These are phyloP conservation scores for Alnus glutinosa DNA, from an alignment of 306 rosid species.

Conservation along the genomic window DNA sequence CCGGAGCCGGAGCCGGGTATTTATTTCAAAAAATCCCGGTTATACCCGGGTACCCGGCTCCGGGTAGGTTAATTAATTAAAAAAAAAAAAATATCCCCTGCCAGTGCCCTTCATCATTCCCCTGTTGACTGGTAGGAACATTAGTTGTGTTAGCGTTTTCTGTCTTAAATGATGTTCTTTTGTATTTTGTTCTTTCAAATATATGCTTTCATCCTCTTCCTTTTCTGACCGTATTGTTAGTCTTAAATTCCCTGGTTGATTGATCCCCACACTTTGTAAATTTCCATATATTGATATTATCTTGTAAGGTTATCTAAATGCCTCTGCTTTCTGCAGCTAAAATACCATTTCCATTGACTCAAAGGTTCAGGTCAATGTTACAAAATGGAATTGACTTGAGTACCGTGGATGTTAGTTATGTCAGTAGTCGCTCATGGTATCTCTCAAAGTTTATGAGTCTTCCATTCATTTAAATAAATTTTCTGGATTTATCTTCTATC, in stretches of 20 bases:
- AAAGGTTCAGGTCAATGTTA: constrained; percentile 94
- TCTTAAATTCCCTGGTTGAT: background rate
- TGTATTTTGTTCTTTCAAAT: background rate
- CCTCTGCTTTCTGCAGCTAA: constrained; percentile 63
- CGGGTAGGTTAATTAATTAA: too few relatives aligned
- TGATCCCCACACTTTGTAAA: background rate
- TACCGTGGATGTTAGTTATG: constrained; percentile 99
- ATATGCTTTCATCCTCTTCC: background rate
- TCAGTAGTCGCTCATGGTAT: constrained; percentile 99
- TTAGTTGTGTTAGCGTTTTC: background rate
- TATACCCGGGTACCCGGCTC: too few relatives aligned
- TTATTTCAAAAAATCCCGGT: too few relatives aligned
- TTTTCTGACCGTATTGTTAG: background rate
- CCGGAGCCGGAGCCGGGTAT: too few relatives aligned
- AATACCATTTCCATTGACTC: constrained; percentile 97
- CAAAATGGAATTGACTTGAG: constrained; percentile 99
- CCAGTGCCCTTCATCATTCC: too few relatives aligned
- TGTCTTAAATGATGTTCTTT: constrained; percentile 11
- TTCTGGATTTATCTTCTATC: background rate
- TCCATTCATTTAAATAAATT: background rate
- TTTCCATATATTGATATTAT: background rate
- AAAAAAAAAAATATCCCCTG: too few relatives aligned
- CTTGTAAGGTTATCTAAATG: constrained; percentile 13
- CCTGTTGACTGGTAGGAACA: background rate
- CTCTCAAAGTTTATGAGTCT: constrained; percentile 20